A percentile compares a stretch with the other conserved stretches of the same genome.
Evolutionary conservation across 1,284 basidiomycete species (phyloP).

Genomic region (Vanrija sp.): DNA sequence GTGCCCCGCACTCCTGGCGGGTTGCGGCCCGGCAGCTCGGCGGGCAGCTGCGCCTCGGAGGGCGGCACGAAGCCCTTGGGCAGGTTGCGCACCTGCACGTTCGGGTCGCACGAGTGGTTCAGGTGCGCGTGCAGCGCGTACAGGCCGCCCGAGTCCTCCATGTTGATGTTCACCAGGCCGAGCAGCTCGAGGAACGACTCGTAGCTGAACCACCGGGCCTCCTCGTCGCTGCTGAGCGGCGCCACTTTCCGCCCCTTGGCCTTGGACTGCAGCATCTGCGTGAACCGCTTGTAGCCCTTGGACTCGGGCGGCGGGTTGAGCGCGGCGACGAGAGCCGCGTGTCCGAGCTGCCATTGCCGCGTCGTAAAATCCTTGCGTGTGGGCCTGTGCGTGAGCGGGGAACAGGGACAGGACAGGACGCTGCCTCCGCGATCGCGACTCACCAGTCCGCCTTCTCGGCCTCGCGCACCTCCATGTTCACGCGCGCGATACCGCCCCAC

Average conservation of each 20-base stretch:
- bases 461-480: conserved; percentile 37
- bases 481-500: conserved; percentile 40
- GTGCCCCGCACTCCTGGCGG: conserved; percentile 29
- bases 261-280: conserved; percentile 46
- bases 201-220: conserved; percentile 64
- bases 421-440: conserved; percentile 14
- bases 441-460: conserved; percentile 42
- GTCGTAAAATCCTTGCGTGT: conserved; percentile 25
- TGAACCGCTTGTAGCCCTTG: conserved; percentile 11
- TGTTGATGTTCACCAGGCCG: conserved; percentile 79
- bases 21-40: conserved; percentile 54
- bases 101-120: conserved; percentile 78
- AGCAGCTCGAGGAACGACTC: conserved; percentile 67
- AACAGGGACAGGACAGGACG: too few species aligned
- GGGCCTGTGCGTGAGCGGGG: not conserved
- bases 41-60: conserved; percentile 58
- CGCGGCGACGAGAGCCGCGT: conserved; percentile 54
- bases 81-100: conserved; percentile 59
- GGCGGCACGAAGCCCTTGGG: conserved; percentile 50
- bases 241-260: conserved; percentile 56
- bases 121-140: conserved; percentile 82
- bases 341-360: conserved; percentile 64
- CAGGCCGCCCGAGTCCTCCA: conserved; percentile 80
- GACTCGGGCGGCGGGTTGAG: conserved; percentile 27
- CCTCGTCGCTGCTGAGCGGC: conserved; percentile 56